These are phyloP conservation scores for Parietaria judaica DNA, from an alignment of 306 rosid genomes.

Conservation along the genomic window DNA sequence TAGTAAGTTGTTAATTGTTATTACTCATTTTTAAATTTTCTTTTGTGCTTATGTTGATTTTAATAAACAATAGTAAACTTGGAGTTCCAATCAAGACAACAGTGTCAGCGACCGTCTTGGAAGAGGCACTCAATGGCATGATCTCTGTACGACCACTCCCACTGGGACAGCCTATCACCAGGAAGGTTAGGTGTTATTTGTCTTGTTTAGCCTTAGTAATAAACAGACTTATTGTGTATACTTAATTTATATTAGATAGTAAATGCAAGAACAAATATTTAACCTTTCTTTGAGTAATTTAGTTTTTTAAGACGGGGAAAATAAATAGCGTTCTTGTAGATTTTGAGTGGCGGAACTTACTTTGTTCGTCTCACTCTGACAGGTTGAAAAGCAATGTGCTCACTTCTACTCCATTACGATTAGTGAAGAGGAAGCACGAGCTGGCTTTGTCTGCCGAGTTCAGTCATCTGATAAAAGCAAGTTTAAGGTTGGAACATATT, in stretches of 20 bases:
- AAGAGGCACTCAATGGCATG: slow-evolving; percentile 83
- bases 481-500: slow-evolving; percentile 62
- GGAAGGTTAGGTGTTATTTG: slow-evolving; percentile 44
- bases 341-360: neutral
- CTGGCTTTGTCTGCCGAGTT: slow-evolving; percentile 96
- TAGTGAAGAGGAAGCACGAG: slow-evolving; percentile 68
- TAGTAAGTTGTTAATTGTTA: no score
- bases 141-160: slow-evolving; percentile 62
- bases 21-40: neutral
- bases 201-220: no score
- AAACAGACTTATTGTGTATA: no score
- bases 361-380: slow-evolving; percentile 15
- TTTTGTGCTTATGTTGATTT: slow-evolving; percentile 5
- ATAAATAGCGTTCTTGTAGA: no score
- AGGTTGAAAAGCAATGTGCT: slow-evolving; percentile 99
- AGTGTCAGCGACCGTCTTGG: slow-evolving; percentile 85
- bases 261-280: no score
- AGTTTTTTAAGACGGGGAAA: no score
- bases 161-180: slow-evolving; percentile 53
- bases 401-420: slow-evolving; percentile 83
- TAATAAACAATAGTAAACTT: slow-evolving; percentile 61
- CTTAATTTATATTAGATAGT: no score
- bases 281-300: no score
- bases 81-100: slow-evolving; percentile 99
- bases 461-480: slow-evolving; percentile 92